Conservation (phyloP, 805 yeast genomes). For the Metschnikowia cerradonensis region DNA sequence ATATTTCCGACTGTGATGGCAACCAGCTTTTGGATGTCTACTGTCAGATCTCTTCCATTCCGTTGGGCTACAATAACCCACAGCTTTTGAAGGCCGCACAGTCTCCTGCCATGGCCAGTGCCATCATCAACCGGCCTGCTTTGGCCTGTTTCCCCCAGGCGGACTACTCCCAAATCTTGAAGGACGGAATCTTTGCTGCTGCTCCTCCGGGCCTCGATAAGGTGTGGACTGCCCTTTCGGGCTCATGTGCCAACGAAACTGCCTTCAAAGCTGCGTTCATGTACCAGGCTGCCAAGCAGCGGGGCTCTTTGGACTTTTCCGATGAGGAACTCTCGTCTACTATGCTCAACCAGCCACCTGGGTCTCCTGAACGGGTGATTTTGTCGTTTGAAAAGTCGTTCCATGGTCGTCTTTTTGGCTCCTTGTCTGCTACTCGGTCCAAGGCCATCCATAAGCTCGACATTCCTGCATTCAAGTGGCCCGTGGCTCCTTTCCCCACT, state of each 20-base stretch:
- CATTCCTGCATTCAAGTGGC: constrained; percentile 60
- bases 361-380: constrained; percentile 50
- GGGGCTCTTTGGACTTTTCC: constrained; percentile 46
- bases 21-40: constrained; percentile 39
- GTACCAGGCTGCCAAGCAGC: constrained; percentile 52
- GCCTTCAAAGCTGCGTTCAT: constrained; percentile 71
- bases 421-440: constrained; percentile 52
- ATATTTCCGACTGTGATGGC: constrained; percentile 41
- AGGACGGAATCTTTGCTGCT: constrained; percentile 51
- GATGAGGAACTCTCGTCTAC: constrained; percentile 44
- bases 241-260: constrained; percentile 67
- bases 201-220: constrained; percentile 60
- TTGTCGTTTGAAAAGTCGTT: constrained; percentile 52
- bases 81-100: constrained; percentile 34
- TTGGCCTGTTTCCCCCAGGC: constrained; percentile 58
- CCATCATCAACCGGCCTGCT: constrained; percentile 42
- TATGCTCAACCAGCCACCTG: constrained; percentile 51
- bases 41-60: constrained; percentile 42
- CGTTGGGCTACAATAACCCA: constrained; percentile 44
- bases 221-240: constrained; percentile 64
- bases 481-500: constrained; percentile 45
- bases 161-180: constrained; percentile 48
- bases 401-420: constrained; percentile 56
- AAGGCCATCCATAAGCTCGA: constrained; percentile 56
- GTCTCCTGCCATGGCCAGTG: constrained; percentile 39